Evolutionary conservation across 2,329 filamentous ascomycete genomes (phyloP), one percentile per base, ranked within the genome.

Genomic region (Zymoseptoria ardabiliae): DNA sequence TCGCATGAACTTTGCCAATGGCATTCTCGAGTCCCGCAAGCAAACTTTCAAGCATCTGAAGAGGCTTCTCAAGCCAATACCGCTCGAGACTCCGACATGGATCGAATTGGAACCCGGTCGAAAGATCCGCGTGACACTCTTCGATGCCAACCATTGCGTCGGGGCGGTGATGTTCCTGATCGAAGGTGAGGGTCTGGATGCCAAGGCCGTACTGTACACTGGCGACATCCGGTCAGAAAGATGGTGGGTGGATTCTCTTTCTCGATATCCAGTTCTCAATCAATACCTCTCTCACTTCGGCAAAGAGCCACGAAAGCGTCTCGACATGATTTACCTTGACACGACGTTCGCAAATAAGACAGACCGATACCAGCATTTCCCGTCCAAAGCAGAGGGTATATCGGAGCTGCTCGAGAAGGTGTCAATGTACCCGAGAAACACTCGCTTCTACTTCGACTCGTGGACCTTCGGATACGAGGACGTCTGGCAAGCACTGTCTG

Each of bases 381-480:
- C 80, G 5, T 78, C 82, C 11, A 87, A 97, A 70, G 85, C 87
- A 0, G 84, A 93, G 56, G 92, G 92, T 0, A 77, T 96, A 10
- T 76, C 76, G 0, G 89, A 96, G 68, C 79, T 97, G 0, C 69
- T 97, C 1, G 75, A 77, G 4, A 88, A 91, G 65, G 80, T 96
- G 5, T 72, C 76, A 0, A 70, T 76, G 22, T 96, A 93, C 71
- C 87, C 91, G 0, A 62, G 77, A 1, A 83, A 90, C 48, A 96
- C 91, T 0, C 72, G 88, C 0, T 97, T 96, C 68, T 89, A 96
- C 71, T 81, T 97, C 52, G 84, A 91, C 58, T 84, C 91, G 0
- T 96, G 92, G 91, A 97, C 93, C 0, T 94, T 94, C 70, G 90
- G 89, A 0, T 96, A 97, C 63, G 92, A 97, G 71, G 89, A 96